Evolutionary conservation across 2,329 filamentous ascomycete species (phyloP), one percentile per base, ranked within the genome.

Genomic region (Cladosporium cucumerinum): DNA sequence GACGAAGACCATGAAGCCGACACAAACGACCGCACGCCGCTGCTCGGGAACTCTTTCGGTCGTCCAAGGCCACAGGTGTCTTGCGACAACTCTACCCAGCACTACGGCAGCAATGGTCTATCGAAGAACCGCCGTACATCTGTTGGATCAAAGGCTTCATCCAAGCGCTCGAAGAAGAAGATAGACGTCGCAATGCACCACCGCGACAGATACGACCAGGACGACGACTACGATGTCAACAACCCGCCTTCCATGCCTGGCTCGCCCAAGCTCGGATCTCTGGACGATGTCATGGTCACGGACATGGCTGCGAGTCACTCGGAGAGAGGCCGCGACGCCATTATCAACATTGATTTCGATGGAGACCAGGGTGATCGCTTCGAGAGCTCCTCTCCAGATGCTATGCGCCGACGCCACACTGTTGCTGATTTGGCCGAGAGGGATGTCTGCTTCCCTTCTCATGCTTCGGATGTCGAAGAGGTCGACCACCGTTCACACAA

Each of bases 391-490:
- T 78, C 81, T 3, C 70, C 73, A 0, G 62, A 82, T 77, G 74
- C 66, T 34, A 34, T 34, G 70, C 75, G 74, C 67, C 79, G 71
- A 67, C 81, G 77, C 73, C n/a, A 70, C 64, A 88, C 85, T 5
- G 83, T 87, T 69, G 82, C 84, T 14, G 76, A 89, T 14, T 83
- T 88, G 12, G 91, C 88, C 0, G 87, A 95, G 72, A 91, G 91
- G 69, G 95, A 98, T 78, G 93, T 98, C 0, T 97, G 95, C 79
- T 97, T 97, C 72, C 94, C 93, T 0, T 87, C 88, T 6, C 89
- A 90, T 63, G 70, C 93, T 78, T 95, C 92, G 0, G 92, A 96
- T 71, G 81, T 95, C 57, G 67, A 69, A 43, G 66, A 58, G 81
- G 78, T 67, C 77, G 78, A 81, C 48, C 64, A 46, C 12, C 59